A percentile compares a stretch with the other conserved stretches of the same genome.
These are phyloP conservation scores for Candida ficus DNA, from an alignment of 805 yeast species.

Conservation along the genomic window DNA sequence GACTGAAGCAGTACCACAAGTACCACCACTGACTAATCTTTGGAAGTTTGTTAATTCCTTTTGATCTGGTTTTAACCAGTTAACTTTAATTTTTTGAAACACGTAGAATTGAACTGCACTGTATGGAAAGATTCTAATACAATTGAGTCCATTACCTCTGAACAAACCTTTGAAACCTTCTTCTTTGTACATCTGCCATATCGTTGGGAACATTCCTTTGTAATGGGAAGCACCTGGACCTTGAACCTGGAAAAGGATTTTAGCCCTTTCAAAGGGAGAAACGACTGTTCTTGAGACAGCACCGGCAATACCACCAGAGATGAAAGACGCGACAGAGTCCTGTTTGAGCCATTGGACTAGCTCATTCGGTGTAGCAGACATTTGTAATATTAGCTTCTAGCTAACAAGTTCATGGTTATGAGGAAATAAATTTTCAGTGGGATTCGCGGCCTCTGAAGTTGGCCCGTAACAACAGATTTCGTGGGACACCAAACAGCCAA, in stretches of 20 bases:
- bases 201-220: constrained; percentile 71
- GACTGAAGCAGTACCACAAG: constrained; percentile 79
- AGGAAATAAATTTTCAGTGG: too few relatives aligned
- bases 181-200: constrained; percentile 72
- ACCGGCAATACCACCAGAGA: constrained; percentile 77
- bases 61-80: constrained; percentile 28
- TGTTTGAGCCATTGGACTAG: constrained; percentile 26
- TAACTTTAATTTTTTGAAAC: constrained; percentile 57
- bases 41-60: constrained; percentile 45
- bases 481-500: too few relatives aligned
- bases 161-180: constrained; percentile 91
- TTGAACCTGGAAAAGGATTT: constrained; percentile 86
- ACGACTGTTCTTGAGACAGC: constrained; percentile 85
- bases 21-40: constrained; percentile 69
- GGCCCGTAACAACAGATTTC: too few relatives aligned
- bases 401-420: background rate
- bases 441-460: too few relatives aligned
- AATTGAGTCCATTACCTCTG: constrained; percentile 87
- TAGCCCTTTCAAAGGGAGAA: constrained; percentile 92
- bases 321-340: constrained; percentile 56
- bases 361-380: constrained; percentile 4
- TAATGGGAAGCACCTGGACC: constrained; percentile 43
- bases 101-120: constrained; percentile 91
- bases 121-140: constrained; percentile 87
- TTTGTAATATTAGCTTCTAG: background rate